Evolutionary conservation across 495 filamentous ascomycete species (phyloP).

Genomic region (Talaromyces stipitatus): DNA sequence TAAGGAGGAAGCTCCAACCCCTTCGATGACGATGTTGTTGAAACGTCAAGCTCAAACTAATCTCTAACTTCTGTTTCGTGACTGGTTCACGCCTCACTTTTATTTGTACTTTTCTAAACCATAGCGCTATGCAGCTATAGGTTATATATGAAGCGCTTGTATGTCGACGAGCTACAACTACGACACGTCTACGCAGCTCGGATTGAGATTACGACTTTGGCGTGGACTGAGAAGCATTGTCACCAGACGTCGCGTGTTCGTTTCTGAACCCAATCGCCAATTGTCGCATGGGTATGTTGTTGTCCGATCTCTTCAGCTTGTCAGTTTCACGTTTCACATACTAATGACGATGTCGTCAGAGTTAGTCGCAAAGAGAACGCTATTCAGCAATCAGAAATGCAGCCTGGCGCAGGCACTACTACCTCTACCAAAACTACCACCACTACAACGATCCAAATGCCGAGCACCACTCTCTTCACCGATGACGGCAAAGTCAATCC

Average conservation of each 20-base stretch:
- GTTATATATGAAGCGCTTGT: constrained; percentile 1
- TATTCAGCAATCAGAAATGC: background rate
- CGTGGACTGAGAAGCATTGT: constrained; percentile 27
- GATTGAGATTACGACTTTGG: constrained; percentile 28
- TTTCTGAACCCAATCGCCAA: constrained; percentile 19
- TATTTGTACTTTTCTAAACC: background rate
- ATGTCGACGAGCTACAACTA: constrained; percentile 28
- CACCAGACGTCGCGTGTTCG: constrained; percentile 24
- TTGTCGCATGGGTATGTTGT: constrained; percentile 25
- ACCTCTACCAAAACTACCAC: constrained; percentile 7
- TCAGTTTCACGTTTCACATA: background rate
- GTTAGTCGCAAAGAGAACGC: background rate
- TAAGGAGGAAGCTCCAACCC: constrained; percentile 2
- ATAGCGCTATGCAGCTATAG: background rate
- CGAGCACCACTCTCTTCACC: constrained; percentile 10
- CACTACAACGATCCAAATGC: constrained; percentile 8
- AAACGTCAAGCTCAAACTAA: constrained; percentile 1
- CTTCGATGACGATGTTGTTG: background rate
- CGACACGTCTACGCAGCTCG: background rate
- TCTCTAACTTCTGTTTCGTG: constrained; percentile 9
- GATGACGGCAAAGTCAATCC: constrained; percentile 53
- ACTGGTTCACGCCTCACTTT: constrained; percentile 3
- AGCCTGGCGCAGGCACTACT: no score
- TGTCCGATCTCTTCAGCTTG: constrained; percentile 5
- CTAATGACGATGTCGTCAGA: background rate